Evolutionary conservation across 345 rosid genomes (phyloP).

Genomic region (Euclidium syriacum): DNA sequence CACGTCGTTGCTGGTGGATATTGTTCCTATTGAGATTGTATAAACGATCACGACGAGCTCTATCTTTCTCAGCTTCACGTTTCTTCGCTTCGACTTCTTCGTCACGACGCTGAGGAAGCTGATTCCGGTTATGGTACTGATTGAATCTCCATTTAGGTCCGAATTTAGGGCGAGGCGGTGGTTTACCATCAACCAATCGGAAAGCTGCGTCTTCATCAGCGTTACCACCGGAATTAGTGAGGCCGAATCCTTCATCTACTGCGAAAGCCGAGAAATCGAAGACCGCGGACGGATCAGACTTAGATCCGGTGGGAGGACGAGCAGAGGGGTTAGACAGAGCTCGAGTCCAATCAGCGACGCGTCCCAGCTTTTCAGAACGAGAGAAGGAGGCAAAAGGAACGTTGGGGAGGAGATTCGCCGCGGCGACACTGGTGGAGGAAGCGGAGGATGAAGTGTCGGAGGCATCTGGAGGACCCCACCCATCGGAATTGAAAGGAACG

Average conservation of each 20-base stretch:
- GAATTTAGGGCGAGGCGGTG: conserved; percentile 83
- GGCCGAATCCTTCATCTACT: conserved; percentile 61
- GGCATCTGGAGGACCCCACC: conserved; percentile 79
- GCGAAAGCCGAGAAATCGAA: conserved; percentile 74
- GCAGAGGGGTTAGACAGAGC: conserved; percentile 35
- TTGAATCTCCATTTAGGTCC: conserved; percentile 91
- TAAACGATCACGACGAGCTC: conserved; percentile 85
- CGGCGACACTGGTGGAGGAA: conserved; percentile 35
- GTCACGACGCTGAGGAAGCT: conserved; percentile 92
- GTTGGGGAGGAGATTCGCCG: conserved; percentile 47
- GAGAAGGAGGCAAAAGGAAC: conserved; percentile 84
- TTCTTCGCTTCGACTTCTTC: conserved; percentile 90
- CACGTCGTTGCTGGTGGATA: conserved; percentile 68
- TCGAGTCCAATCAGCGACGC: conserved; percentile 91
- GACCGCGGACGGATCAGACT: conserved; percentile 35
- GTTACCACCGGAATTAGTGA: conserved; percentile 26
- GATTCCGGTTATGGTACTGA: conserved; percentile 53
- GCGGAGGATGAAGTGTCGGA: conserved; percentile 24
- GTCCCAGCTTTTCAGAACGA: conserved; percentile 89
- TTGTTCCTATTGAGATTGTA: conserved; percentile 65
- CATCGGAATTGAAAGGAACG: conserved; percentile 88
- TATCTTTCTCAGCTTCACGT: conserved; percentile 90
- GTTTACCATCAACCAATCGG: conserved; percentile 89
- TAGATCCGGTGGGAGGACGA: conserved; percentile 34
- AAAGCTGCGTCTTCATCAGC: conserved; percentile 74